Conservation (phyloP, 164 flowering plant genomes). For the Aristolochia contorta region DNA sequence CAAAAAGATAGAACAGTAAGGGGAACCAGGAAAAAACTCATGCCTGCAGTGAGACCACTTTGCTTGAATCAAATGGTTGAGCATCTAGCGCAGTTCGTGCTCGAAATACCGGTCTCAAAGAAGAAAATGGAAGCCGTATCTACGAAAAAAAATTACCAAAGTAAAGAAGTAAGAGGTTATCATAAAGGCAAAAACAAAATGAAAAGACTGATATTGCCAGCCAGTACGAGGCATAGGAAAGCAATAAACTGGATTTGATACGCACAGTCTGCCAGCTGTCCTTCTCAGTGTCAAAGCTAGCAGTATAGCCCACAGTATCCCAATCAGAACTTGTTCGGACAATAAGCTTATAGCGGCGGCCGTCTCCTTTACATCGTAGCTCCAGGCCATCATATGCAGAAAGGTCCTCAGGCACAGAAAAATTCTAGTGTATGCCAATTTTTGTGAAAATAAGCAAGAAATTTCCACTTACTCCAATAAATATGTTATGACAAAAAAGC, state of each 20-base stretch:
- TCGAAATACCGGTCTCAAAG: conserved; percentile 85
- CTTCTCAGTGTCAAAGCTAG: conserved; percentile 65
- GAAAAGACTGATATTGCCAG: neutral
- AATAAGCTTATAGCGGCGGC: conserved; percentile 78
- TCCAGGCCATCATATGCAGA: conserved; percentile 96
- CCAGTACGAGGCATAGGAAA: no score
- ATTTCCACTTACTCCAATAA: neutral
- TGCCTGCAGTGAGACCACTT: conserved; percentile 72
- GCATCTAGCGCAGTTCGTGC: conserved; percentile 76
- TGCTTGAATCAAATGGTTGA: conserved; percentile 69
- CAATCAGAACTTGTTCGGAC: conserved; percentile 87
- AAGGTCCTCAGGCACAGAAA: conserved; percentile 71
- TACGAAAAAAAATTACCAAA: conserved; percentile 11
- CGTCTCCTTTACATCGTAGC: conserved; percentile 82
- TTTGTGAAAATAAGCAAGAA: neutral
- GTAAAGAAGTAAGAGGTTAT: neutral
- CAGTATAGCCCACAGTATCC: conserved; percentile 93
- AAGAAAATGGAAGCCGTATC: conserved; percentile 74
- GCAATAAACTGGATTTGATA: neutral
- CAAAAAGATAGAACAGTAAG: no score
- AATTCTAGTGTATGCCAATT: conserved; percentile 42
- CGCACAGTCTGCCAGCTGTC: conserved; percentile 92
- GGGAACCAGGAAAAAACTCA: conserved; percentile 9
- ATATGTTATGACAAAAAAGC: neutral
- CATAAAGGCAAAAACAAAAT: neutral